Evolutionary conservation across 306 rosid species (phyloP).

Genomic region (Citrullus amarus): DNA sequence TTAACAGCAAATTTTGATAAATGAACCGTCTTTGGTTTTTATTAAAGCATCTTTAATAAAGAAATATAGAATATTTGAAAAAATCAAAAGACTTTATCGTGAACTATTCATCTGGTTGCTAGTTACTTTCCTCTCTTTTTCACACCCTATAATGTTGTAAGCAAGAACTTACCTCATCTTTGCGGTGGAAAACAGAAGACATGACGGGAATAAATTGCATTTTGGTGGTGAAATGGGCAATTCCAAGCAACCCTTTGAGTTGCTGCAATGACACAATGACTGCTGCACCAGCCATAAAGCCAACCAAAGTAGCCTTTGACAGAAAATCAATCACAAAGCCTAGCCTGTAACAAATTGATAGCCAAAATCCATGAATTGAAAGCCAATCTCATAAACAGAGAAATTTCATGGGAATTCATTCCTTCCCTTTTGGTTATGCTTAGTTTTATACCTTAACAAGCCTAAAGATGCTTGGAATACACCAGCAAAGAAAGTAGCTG

Average conservation of each 20-base stretch:
- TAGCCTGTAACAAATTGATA: constrained; percentile 33
- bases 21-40: not conserved
- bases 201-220: constrained; percentile 78
- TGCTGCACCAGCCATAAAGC: constrained; percentile 98
- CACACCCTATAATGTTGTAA: not conserved
- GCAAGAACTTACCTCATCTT: constrained; percentile 41
- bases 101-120: not conserved
- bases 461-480: constrained; percentile 82
- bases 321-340: constrained; percentile 94
- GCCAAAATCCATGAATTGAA: not conserved
- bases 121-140: not conserved
- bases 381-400: not conserved
- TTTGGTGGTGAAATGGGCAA: constrained; percentile 61
- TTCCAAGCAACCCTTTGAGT: constrained; percentile 86
- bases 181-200: constrained; percentile 45
- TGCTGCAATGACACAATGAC: constrained; percentile 87
- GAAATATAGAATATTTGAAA: not conserved
- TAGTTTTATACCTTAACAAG: constrained; percentile 47
- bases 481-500: constrained; percentile 90
- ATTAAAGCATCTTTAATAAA: not conserved
- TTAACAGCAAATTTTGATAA: not conserved
- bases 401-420: not conserved
- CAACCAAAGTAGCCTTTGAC: constrained; percentile 87
- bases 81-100: not conserved
- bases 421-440: not conserved